Evolutionary conservation across 305 asterid species (phyloP), one percentile per base, ranked within the genome.

Genomic region (Rubia tinctorum): DNA sequence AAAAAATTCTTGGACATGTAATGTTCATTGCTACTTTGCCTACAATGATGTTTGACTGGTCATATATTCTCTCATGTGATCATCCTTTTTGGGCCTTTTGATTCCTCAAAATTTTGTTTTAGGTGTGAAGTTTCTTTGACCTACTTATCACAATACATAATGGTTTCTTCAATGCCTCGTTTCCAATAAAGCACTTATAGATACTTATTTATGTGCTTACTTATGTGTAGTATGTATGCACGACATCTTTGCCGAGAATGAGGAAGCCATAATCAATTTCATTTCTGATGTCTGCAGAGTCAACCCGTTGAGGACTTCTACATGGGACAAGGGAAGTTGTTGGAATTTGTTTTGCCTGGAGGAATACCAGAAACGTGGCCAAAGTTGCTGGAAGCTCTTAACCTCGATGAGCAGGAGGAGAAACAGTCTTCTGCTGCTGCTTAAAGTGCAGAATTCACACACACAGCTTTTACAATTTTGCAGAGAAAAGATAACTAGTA

Each of bases 341-440:
- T 95, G 68, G 97, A 89, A 79, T 95, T 95, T 72, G 88, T 86
- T 77, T 84, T 95, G 78, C 99, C 99, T 0, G 98, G 99, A 73
- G 98, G 98, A 12, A 89, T 95, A 73, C 96, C 91, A 1, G 98
- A 89, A 80, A 84, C 99, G 0, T 92, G 91, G 99, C 98, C 99
- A 0, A 95, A 91, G 77, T 83, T 95, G 86, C 79, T 95, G 75
- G 97, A 92, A 85, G 98, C 80, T 34, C 88, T 92, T 63, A 88
- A 87, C 81, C 96, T 95, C 10, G 96, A 91, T 27, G 96, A 90
- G 74, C 91, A 83, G 20, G 99, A 89, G 45, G 89, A 83, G 75
- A 85, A 86, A 80, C 87, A 72, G 73, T 88, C 91, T n/a, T 88
- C 91, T n/a, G 91, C 90, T 27, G 82, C 89, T 37, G 97, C 93